Evolutionary conservation across 2,329 filamentous ascomycete genomes (phyloP).

Genomic region (Sordariomycetes sp.): DNA sequence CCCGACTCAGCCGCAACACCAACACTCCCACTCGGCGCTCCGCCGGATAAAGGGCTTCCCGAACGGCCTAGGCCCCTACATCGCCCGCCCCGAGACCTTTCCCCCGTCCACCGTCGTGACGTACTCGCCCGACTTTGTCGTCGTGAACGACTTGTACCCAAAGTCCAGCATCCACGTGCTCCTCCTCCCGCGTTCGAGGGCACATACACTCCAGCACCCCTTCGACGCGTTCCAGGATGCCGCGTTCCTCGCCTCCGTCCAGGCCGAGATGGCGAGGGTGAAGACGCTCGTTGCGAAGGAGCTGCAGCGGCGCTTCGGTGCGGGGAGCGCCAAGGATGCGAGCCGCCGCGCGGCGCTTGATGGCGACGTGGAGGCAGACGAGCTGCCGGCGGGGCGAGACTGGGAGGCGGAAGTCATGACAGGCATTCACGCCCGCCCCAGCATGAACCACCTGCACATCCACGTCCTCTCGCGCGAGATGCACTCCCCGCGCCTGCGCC

Average conservation of each 20-base stretch:
- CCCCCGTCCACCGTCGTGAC: slow-evolving; percentile 50
- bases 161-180: slow-evolving; percentile 79
- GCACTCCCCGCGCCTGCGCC: slow-evolving; percentile 56
- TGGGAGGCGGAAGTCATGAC: slow-evolving; percentile 63
- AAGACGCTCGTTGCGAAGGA: slow-evolving; percentile 58
- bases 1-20: slow-evolving; percentile 17
- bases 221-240: slow-evolving; percentile 58
- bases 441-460: slow-evolving; percentile 85
- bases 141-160: slow-evolving; percentile 73
- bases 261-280: slow-evolving; percentile 46
- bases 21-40: slow-evolving; percentile 14
- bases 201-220: slow-evolving; percentile 53
- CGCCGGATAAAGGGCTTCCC: slow-evolving; percentile 16
- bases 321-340: slow-evolving; percentile 47
- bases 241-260: slow-evolving; percentile 53
- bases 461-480: slow-evolving; percentile 78
- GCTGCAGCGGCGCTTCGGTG: slow-evolving; percentile 55
- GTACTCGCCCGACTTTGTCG: slow-evolving; percentile 54
- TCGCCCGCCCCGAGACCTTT: slow-evolving; percentile 46
- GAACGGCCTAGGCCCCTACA: slow-evolving; percentile 55
- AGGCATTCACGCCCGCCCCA: slow-evolving; percentile 78
- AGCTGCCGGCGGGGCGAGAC: slow-evolving; percentile 60
- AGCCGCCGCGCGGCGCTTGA: slow-evolving; percentile 54
- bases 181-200: slow-evolving; percentile 62
- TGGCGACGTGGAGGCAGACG: slow-evolving; percentile 32